A percentile compares a stretch with the other conserved stretches of the same genome.
Evolutionary conservation across 2,329 filamentous ascomycete genomes (phyloP).

Genomic region (Blastomyces silverae): DNA sequence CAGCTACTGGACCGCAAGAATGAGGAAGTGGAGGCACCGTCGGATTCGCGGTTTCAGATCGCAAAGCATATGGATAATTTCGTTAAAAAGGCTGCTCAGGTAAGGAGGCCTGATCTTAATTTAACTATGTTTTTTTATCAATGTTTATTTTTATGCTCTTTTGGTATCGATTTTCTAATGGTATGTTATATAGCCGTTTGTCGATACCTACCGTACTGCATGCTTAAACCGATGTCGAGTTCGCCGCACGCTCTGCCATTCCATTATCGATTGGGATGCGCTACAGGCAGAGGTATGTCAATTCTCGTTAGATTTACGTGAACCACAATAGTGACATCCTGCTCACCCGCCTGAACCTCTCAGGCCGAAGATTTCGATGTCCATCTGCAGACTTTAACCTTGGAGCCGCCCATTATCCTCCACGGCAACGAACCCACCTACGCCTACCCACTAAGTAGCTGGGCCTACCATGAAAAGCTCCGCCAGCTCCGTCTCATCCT

Average conservation of each 20-base stretch:
- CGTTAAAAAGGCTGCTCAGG: slow-evolving; percentile 47
- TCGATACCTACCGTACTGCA: slow-evolving; percentile 75
- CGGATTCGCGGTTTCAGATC: slow-evolving; percentile 67
- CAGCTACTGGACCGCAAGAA: slow-evolving; percentile 65
- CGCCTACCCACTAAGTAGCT: slow-evolving; percentile 71
- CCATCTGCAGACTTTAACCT: slow-evolving; percentile 55
- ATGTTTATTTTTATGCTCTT: too few relatives aligned
- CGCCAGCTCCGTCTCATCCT: slow-evolving; percentile 78
- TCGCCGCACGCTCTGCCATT: slow-evolving; percentile 80
- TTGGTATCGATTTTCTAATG: slow-evolving; percentile 18
- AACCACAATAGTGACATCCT: not conserved
- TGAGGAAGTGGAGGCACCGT: slow-evolving; percentile 66
- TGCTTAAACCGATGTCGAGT: slow-evolving; percentile 88
- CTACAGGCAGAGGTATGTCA: slow-evolving; percentile 65
- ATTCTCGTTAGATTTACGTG: not conserved
- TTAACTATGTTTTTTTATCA: not conserved
- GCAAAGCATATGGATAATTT: slow-evolving; percentile 67
- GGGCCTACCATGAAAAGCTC: slow-evolving; percentile 88
- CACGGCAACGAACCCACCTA: slow-evolving; percentile 52
- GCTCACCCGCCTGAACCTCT: slow-evolving; percentile 2
- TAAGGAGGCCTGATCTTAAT: slow-evolving; percentile 20
- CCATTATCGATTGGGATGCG: slow-evolving; percentile 73
- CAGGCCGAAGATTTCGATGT: slow-evolving; percentile 63
- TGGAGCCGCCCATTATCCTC: slow-evolving; percentile 55
- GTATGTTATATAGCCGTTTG: slow-evolving; percentile 54